phyloP scores from a whole-genome alignment of 495 filamentous ascomycete genomes.

The Daldinia loculata region DNA sequence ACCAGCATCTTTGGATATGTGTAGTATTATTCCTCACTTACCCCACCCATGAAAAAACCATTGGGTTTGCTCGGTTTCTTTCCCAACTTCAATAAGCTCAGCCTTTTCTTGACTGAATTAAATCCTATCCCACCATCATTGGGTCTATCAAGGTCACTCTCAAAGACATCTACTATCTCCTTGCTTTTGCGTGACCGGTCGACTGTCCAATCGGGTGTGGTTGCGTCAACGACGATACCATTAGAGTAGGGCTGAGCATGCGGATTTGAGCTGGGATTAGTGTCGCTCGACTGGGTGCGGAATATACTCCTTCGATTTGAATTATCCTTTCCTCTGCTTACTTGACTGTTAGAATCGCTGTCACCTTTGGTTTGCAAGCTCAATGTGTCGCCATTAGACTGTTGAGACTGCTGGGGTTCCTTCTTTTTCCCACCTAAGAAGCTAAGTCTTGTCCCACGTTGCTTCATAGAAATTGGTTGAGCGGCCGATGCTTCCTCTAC shows the following conservation, averaged over 20 bases:
- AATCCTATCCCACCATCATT: slow-evolving; percentile 49
- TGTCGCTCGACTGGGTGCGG: slow-evolving; percentile 42
- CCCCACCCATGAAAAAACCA: slow-evolving; percentile 56
- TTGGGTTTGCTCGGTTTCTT: slow-evolving; percentile 68
- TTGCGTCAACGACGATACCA: slow-evolving; percentile 45
- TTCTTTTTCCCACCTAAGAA: slow-evolving; percentile 59
- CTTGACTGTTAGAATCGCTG: slow-evolving; percentile 44
- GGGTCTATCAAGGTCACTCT: slow-evolving; percentile 38
- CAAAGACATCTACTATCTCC: slow-evolving; percentile 41
- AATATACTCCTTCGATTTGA: slow-evolving; percentile 40
- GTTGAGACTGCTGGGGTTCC: slow-evolving; percentile 31
- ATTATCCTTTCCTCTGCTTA: slow-evolving; percentile 44
- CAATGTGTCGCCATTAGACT: slow-evolving; percentile 30
- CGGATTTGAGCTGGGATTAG: slow-evolving; percentile 33
- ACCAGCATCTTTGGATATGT: slow-evolving; percentile 2
- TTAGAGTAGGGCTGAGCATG: slow-evolving; percentile 28
- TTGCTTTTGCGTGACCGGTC: slow-evolving; percentile 43
- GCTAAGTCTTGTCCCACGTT: slow-evolving; percentile 58
- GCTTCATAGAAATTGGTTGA: slow-evolving; percentile 51
- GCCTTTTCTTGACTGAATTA: slow-evolving; percentile 72
- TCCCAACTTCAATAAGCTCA: slow-evolving; percentile 73
- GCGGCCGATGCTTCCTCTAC: slow-evolving; percentile 52
- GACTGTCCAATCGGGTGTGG: slow-evolving; percentile 39
- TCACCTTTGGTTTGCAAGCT: slow-evolving; percentile 44
- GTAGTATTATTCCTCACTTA: slow-evolving; percentile 54